phyloP scores from a whole-genome alignment of 371 early-diverging fungal genomes.

The Lichtheimia hyalospora region DNA sequence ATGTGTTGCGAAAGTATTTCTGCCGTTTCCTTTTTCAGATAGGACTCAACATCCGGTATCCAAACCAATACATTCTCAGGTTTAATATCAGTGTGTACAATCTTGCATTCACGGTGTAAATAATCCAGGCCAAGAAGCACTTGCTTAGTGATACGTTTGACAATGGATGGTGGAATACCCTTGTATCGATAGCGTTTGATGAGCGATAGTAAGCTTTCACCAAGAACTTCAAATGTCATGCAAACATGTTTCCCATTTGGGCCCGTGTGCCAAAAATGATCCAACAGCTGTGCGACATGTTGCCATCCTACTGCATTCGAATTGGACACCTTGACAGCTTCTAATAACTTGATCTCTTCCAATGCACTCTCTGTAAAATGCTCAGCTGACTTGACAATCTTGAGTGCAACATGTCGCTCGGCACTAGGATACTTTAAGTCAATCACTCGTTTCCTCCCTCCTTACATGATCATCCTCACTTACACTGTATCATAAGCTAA shows the following conservation, averaged over 20 bases:
- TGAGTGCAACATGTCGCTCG: constrained; percentile 87
- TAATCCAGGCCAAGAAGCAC: constrained; percentile 90
- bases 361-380: constrained; percentile 94
- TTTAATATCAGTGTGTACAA: constrained; percentile 98
- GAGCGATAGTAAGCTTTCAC: constrained; percentile 89
- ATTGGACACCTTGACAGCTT: constrained; percentile 71
- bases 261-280: constrained; percentile 88
- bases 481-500: constrained; percentile 79
- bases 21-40: constrained; percentile 15
- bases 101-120: constrained; percentile 93
- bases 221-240: constrained; percentile 97
- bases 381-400: constrained; percentile 94
- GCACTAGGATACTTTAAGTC: constrained; percentile 39
- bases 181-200: constrained; percentile 71
- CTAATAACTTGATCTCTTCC: constrained; percentile 93
- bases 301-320: constrained; percentile 56
- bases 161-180: constrained; percentile 83
- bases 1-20: constrained; percentile 2
- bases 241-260: constrained; percentile 93
- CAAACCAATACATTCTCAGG: constrained; percentile 95
- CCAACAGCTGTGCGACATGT: constrained; percentile 82
- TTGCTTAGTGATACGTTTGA: constrained; percentile 87
- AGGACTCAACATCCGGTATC: constrained; percentile 75
- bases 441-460: no score
- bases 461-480: constrained; percentile 16